phyloP scores from a whole-genome alignment of 1,139 yeast genomes.

The Geotrichum fermentans region DNA sequence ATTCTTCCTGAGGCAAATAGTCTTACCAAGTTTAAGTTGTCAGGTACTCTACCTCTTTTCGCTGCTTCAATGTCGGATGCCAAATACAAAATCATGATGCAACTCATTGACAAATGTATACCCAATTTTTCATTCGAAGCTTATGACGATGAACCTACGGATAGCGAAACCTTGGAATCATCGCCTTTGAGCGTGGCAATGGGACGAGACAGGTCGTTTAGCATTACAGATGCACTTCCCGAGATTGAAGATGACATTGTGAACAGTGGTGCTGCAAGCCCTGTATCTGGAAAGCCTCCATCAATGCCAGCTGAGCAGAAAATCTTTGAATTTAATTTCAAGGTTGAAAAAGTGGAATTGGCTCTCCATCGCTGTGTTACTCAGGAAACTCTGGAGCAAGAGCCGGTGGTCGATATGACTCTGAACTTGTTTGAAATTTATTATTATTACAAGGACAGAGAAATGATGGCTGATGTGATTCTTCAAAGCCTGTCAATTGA shows the following conservation, averaged over 20 bases:
- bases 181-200: neutral
- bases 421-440: slow-evolving; percentile 60
- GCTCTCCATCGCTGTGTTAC: slow-evolving; percentile 66
- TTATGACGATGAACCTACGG: slow-evolving; percentile 24
- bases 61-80: slow-evolving; percentile 74
- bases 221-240: slow-evolving; percentile 4
- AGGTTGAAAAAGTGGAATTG: slow-evolving; percentile 57
- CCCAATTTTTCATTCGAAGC: slow-evolving; percentile 51
- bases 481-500: slow-evolving; percentile 64
- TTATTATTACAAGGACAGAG: slow-evolving; percentile 56
- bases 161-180: slow-evolving; percentile 2
- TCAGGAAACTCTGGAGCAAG: slow-evolving; percentile 56
- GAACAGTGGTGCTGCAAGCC: slow-evolving; percentile 10
- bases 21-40: slow-evolving; percentile 65
- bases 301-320: slow-evolving; percentile 44
- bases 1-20: slow-evolving; percentile 77
- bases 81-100: slow-evolving; percentile 84
- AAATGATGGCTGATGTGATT: slow-evolving; percentile 61
- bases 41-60: slow-evolving; percentile 77
- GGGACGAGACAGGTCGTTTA: slow-evolving; percentile 5
- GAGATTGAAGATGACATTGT: slow-evolving; percentile 1
- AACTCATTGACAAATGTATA: slow-evolving; percentile 61
- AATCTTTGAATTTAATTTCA: slow-evolving; percentile 63
- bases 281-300: neutral
- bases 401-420: slow-evolving; percentile 64